Conservation (phyloP, 495 filamentous ascomycete species). For the Cetradonia linearis region DNA sequence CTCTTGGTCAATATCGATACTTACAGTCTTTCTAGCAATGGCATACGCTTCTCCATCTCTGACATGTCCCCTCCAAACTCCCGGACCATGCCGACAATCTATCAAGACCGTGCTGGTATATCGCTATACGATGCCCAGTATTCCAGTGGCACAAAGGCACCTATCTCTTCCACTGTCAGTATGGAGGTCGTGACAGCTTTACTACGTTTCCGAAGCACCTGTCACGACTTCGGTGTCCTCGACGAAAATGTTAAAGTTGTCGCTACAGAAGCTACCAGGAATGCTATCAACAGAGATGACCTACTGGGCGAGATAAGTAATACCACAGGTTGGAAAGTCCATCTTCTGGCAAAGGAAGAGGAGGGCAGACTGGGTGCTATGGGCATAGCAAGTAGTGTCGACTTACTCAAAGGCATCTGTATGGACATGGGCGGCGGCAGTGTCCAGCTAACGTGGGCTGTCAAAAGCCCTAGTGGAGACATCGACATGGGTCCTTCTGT, state of each 20-base stretch:
- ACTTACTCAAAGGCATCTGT: conserved; percentile 56
- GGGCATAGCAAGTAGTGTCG: conserved; percentile 70
- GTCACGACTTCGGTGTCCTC: conserved; percentile 57
- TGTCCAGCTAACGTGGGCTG: conserved; percentile 80
- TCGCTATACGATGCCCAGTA: conserved; percentile 84
- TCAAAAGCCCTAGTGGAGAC: conserved; percentile 40
- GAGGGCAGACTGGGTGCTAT: conserved; percentile 77
- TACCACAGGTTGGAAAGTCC: conserved; percentile 53
- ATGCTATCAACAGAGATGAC: conserved; percentile 59
- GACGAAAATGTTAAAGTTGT: conserved; percentile 56
- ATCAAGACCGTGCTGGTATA: conserved; percentile 66
- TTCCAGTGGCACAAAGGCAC: conserved; percentile 33
- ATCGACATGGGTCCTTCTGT: conserved; percentile 43
- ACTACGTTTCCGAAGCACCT: conserved; percentile 62
- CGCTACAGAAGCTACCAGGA: conserved; percentile 82
- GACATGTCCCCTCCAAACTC: conserved; percentile 58
- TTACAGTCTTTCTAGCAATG: conserved; percentile 52
- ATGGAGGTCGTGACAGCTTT: conserved; percentile 51
- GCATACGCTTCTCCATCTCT: conserved; percentile 87
- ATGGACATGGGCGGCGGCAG: conserved; percentile 89
- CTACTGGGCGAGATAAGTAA: conserved; percentile 54
- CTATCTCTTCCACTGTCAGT: conserved; percentile 57
- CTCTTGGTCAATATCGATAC: not conserved
- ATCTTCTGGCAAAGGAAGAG: conserved; percentile 64
- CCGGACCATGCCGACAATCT: conserved; percentile 66